Evolutionary conservation across 345 rosid species (phyloP), one percentile per base, ranked within the genome.

Genomic region (Arabis hirsuta): DNA sequence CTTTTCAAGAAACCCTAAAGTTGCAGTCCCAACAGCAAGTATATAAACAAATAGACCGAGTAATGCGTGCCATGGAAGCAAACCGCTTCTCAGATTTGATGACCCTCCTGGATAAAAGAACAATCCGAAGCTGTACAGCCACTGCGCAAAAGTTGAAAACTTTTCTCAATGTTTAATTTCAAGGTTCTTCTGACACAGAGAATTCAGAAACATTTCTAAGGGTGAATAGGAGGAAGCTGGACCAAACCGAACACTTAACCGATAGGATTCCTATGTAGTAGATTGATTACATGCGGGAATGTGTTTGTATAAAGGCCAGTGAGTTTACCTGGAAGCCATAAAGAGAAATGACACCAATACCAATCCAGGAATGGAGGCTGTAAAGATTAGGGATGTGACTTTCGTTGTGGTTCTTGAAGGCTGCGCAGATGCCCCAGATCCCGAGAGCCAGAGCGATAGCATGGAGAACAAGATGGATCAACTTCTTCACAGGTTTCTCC

Each of bases 321-420:
- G 43, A 9, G 26, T 54, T 14, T 84, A 92, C 99, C 97, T 96
- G 99, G 65, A 92, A 65, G 58, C 73, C 99, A 50, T 96, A 96
- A 26, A 96, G 95, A 46, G 76, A 79, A 67, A 96, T 96, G 76
- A 87, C 66, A 1, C 73, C 74, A 8, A 96, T 87, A 7, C 99
- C 99, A 52, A 96, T 81, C 99, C 99, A 96, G 41, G 99, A 92
- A 66, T 96, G 98, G 57, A 96, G 74, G 72, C 99, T 96, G 81
- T 96, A 96, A 48, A 96, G 94, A 69, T 92, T 92, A 69, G 76
- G 84, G 55, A 92, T 90, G 16, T 78, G 29, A 14, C 91, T 88
- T 78, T 92, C 98, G 5, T 90, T 96, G 55, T 96, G 99, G 76
- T 69, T 85, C 79, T 87, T 96, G 87, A 96, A 96, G 3, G 97